Evolutionary conservation across 163 green algal species (phyloP).

Genomic region (Coccomyxa subellipsoidea): DNA sequence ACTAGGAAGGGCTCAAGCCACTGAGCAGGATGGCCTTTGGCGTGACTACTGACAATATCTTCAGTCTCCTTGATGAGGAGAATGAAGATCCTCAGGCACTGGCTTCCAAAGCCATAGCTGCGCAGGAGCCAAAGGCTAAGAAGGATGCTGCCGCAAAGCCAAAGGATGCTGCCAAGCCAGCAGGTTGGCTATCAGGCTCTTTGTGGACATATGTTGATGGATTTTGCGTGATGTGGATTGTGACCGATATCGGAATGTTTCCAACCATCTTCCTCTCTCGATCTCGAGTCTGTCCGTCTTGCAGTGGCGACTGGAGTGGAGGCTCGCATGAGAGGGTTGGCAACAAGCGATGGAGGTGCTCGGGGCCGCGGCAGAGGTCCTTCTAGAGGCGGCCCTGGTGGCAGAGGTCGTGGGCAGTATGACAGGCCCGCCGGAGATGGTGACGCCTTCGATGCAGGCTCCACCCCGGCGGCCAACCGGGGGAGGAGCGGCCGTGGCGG

Average conservation of each 20-base stretch:
- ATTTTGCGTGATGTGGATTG: too few species aligned
- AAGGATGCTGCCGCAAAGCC: constrained; percentile 25
- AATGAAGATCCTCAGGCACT: constrained; percentile 17
- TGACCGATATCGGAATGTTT: constrained; percentile 13
- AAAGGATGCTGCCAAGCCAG: constrained; percentile 21
- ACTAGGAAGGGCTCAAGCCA: neutral
- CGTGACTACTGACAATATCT: constrained; percentile 25
- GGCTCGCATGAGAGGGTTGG: constrained; percentile 12
- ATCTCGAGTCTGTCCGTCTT: too few species aligned
- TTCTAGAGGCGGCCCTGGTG: neutral
- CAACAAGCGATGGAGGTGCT: neutral
- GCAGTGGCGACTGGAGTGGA: constrained; percentile 6
- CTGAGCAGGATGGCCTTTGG: constrained; percentile 16
- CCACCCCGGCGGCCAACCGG: constrained; percentile 21
- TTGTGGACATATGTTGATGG: too few species aligned
- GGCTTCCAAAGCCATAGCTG: neutral
- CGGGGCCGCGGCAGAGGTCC: neutral
- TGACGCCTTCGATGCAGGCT: constrained; percentile 19
- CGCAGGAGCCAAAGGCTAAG: constrained; percentile 16
- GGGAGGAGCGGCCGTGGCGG: constrained; percentile 35
- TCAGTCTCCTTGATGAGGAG: constrained; percentile 31
- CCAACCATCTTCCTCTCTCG: neutral
- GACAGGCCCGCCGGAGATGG: constrained; percentile 14
- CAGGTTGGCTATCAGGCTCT: constrained; percentile 12
- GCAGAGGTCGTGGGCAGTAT: constrained; percentile 20